Percentiles rank a stretch among this genome's conserved stretches.
Conservation (phyloP, 352 stramenopile genomes). For the Globisporangium irregulare region DNA sequence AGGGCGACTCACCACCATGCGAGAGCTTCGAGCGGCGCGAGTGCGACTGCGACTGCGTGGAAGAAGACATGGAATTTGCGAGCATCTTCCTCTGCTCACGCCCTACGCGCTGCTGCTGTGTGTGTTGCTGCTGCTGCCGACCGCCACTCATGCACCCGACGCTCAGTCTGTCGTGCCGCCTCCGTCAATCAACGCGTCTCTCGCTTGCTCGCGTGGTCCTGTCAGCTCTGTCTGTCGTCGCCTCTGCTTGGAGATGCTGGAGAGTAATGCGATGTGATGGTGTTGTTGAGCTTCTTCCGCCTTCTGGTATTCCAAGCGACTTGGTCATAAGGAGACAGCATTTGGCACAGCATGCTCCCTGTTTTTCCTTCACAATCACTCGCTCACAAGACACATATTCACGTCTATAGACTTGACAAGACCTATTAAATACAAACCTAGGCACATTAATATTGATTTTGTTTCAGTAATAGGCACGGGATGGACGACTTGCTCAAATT, state of each 20-base stretch:
- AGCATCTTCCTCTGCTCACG: conserved; percentile 11
- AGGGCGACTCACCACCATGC: conserved; percentile 24
- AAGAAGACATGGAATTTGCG: conserved; percentile 18
- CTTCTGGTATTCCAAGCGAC: background rate
- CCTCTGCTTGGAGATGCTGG: background rate
- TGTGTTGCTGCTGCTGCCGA: background rate
- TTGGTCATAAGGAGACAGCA: conserved; percentile 1
- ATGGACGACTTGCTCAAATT: background rate
- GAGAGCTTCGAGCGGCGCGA: conserved; percentile 51
- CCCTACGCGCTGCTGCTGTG: background rate
- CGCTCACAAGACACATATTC: background rate
- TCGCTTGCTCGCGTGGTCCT: background rate
- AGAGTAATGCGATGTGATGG: background rate
- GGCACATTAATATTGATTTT: background rate
- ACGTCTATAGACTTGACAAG: background rate
- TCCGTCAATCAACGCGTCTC: background rate
- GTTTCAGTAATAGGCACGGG: no score
- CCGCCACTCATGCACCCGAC: conserved; percentile 4
- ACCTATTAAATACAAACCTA: background rate
- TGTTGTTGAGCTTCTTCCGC: background rate
- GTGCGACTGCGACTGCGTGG: conserved; percentile 42
- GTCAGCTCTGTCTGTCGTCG: background rate
- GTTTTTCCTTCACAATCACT: background rate
- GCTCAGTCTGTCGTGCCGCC: background rate
- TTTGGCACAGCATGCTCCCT: background rate